Base-by-base conservation (phyloP, 768 basidiomycete genomes). In the Trametes gibbosa region DNA sequence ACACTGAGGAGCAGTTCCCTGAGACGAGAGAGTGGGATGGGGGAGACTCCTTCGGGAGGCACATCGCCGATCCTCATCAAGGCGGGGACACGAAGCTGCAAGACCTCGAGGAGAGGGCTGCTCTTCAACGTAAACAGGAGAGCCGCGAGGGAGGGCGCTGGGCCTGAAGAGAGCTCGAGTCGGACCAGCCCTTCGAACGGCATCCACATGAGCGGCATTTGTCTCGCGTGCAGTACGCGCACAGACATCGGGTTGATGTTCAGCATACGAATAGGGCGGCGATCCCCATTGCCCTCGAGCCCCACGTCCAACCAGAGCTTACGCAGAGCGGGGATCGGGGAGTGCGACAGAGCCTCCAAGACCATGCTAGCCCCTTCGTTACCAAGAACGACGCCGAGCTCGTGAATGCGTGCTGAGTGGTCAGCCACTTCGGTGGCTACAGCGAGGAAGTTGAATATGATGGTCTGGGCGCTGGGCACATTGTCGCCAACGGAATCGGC, bases 41-140 rank as follows among this genome's bases (percentile, higher is more conserved):
- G 48, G 2, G 12, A n/a, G 5, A 43, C 39, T 12, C 17, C 27
- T 5, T 14, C n/a, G 2, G 39, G 23, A 10, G 21, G 48, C 10
- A 5, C 48, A 12, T 45, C 42, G 3, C 34, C 29, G 29, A 5
- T 32, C 12, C 1, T 13, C 2, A 14, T 19, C 3, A 13, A n/a
- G 6, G 29, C 10, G 16, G 27, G 23, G 19, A 46, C 43, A 13
- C 27, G 40, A 24, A 58, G 41, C 13, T 17, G 12, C 2, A 58
- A 27, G 16, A 25, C 29, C 37, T 45, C 32, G 4, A 58, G 56
- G 2, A 21, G 27, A 46, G 56, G 56, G 32, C 49, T 51, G 21
- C n/a, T 34, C 24, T 35, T 50, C 27, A 58, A 24, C 2, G 56
- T 58, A 41, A 50, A 41, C 8, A 58, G 50, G 32, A 58, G 56